Conservation (phyloP, 345 rosid species). For the Murraya paniculata region DNA sequence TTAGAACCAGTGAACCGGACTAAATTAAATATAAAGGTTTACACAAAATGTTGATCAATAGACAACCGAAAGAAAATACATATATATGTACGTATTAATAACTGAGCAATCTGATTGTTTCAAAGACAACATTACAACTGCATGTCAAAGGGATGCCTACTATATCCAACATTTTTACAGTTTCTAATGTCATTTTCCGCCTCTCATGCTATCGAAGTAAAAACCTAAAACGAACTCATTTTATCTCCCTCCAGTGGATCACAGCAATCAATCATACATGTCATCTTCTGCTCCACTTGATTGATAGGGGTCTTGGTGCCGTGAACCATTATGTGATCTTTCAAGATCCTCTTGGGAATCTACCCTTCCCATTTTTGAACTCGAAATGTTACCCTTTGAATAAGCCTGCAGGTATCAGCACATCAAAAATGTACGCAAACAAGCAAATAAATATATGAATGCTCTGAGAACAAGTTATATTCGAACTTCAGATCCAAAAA, state of each 20-base stretch:
- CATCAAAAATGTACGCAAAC: conserved; percentile 8
- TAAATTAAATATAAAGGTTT: neutral
- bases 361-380: conserved; percentile 39
- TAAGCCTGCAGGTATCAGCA: conserved; percentile 42
- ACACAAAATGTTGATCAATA: neutral
- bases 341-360: conserved; percentile 50
- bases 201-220: neutral
- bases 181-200: neutral
- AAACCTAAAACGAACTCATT: neutral
- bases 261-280: conserved; percentile 52
- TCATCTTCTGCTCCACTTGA: conserved; percentile 72
- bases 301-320: conserved; percentile 44
- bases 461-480: neutral
- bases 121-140: neutral
- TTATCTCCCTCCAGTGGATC: neutral
- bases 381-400: conserved; percentile 43
- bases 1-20: neutral
- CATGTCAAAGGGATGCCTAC: neutral
- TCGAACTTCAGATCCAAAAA: neutral
- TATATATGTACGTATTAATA: neutral
- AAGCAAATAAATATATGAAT: neutral
- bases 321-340: conserved; percentile 40
- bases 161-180: neutral
- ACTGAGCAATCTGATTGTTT: neutral
- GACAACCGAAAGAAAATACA: neutral